phyloP scores from a whole-genome alignment of 768 basidiomycete genomes.

The Tubosaeta sp. region DNA sequence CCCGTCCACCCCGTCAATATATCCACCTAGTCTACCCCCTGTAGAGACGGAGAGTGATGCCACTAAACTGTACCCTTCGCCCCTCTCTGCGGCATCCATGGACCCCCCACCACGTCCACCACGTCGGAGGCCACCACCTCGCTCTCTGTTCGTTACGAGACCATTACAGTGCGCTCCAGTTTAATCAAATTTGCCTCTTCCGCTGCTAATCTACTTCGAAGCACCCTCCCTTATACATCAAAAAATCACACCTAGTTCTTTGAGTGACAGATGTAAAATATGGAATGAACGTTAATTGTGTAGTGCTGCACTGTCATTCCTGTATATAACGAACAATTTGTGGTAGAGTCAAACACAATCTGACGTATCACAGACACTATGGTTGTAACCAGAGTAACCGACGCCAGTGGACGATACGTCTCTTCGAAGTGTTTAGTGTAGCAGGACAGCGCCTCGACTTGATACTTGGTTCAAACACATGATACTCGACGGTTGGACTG shows the following conservation, averaged over 20 bases:
- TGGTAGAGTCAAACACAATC: too few species aligned
- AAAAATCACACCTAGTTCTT: conserved; percentile 16
- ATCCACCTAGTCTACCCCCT: conserved; percentile 42
- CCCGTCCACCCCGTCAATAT: conserved; percentile 49
- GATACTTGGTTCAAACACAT: too few species aligned
- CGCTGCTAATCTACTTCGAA: conserved; percentile 2
- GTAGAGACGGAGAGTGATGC: conserved; percentile 11
- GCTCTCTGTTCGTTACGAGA: neutral
- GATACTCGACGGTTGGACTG: too few species aligned
- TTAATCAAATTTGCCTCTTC: neutral
- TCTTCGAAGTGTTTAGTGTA: too few species aligned
- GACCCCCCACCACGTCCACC: conserved; percentile 12
- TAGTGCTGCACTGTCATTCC: neutral
- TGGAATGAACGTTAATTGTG: neutral
- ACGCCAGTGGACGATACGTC: too few species aligned
- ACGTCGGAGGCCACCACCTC: conserved; percentile 7
- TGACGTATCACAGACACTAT: too few species aligned
- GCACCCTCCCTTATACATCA: conserved; percentile 14
- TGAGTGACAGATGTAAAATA: neutral
- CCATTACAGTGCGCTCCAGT: neutral
- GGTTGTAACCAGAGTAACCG: too few species aligned
- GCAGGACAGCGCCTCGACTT: too few species aligned
- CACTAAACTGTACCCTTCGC: neutral
- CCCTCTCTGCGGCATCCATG: neutral
- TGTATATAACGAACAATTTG: too few species aligned